phyloP scores from a whole-genome alignment of 768 basidiomycete genomes.

The Termitomyces sp. region DNA sequence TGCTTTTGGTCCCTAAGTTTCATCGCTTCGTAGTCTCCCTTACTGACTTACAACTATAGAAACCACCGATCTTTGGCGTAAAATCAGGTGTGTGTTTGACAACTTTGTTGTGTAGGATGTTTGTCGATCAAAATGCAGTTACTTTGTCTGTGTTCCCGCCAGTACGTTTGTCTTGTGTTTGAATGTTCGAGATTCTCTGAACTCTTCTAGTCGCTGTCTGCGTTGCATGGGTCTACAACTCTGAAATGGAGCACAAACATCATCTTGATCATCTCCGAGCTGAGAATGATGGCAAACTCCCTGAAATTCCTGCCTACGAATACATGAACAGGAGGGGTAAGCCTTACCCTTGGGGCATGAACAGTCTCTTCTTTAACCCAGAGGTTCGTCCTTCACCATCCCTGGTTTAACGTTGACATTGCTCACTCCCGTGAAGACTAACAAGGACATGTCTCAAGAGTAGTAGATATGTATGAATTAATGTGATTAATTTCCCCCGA shows the following conservation, averaged over 20 bases:
- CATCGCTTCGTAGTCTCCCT: neutral
- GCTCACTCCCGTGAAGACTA: constrained; percentile 34
- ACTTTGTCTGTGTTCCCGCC: constrained; percentile 69
- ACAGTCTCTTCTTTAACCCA: constrained; percentile 79
- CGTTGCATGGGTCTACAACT: constrained; percentile 49
- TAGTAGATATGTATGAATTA: constrained; percentile 5
- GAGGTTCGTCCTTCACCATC: constrained; percentile 38
- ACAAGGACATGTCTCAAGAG: constrained; percentile 53
- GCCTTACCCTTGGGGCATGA: constrained; percentile 83
- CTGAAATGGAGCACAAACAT: constrained; percentile 58
- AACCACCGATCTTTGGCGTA: constrained; percentile 78
- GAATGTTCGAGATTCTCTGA: neutral
- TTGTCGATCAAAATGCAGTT: constrained; percentile 34
- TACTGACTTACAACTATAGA: constrained; percentile 34
- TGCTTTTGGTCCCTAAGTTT: constrained; percentile 43
- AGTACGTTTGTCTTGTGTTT: constrained; percentile 42
- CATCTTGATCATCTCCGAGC: constrained; percentile 67
- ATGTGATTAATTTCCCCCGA: neutral
- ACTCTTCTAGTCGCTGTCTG: constrained; percentile 38
- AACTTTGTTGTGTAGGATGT: constrained; percentile 10
- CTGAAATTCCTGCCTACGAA: constrained; percentile 65
- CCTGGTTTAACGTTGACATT: neutral
- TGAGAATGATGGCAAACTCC: constrained; percentile 69
- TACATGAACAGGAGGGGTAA: constrained; percentile 73
- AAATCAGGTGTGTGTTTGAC: constrained; percentile 49